Evolutionary conservation across 768 basidiomycete species (phyloP), one percentile per base, ranked within the genome.

Genomic region (Leccinum variicolor): DNA sequence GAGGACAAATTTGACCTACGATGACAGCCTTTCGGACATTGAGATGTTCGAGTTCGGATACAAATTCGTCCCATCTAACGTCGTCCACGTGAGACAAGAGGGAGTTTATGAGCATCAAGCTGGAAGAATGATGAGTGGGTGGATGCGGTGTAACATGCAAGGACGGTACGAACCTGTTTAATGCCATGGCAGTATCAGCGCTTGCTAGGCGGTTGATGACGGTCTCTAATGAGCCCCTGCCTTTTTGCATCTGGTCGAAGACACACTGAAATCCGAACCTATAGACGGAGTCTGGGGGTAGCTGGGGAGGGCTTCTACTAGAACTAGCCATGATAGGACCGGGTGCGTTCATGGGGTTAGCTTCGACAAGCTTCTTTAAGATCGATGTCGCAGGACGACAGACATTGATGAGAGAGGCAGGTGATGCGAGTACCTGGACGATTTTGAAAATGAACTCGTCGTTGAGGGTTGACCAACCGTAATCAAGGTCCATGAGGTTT

Each of bases 351-450:
- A 79, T 74, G 17, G 92, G 88, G 65, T 92, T 90, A 9, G 92
- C 92, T 70, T 94, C 92, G 14, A 94, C 92, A 21, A 96, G 82
- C 61, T 88, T 89, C 74, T 92, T 92, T 60, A 95, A 79, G 55
- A 96, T 94, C 33, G 90, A 86, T 45, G 91, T 94, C 1, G 93
- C 94, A 33, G 94, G 94, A 6, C 93, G 87, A 65, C 90, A 92
- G 57, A 95, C 91, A 60, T 97, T 97, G 77, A 95, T 86, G 17
- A 87, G 81, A 11, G 89, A 89, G 39, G 81, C 78, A 0, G 87
- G 77, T 0, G 90, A 89, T 0, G 90, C 84, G 25, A 92, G 78
- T 62, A 90, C 87, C 65, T 86, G 83, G 15, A 92, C 91, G 52
- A 94, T 82, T 69, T 83, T 82, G 64, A 84, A 79, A 53, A 94